These are phyloP conservation scores for Syzygium aromaticum DNA, from an alignment of 345 rosid genomes.

Conservation along the genomic window DNA sequence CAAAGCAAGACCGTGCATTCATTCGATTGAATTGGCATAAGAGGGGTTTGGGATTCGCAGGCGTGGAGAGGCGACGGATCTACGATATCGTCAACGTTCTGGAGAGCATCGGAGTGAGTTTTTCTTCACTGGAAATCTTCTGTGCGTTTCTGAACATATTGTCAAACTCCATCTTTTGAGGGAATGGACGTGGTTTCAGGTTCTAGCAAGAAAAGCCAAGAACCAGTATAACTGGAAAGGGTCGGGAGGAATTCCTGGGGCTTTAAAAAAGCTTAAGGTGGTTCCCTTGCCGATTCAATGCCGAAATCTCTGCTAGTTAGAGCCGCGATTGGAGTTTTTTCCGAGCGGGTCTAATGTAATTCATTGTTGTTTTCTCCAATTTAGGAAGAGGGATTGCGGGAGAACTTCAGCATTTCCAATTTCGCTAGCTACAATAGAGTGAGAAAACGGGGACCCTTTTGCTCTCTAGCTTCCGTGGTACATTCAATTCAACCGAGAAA, in stretches of 20 bases:
- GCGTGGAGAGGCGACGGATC: constrained; percentile 83
- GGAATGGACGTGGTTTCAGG: constrained; percentile 21
- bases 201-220: constrained; percentile 44
- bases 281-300: not conserved
- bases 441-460: constrained; percentile 5
- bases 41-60: constrained; percentile 17
- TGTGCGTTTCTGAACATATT: not conserved
- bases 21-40: not conserved
- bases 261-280: constrained; percentile 33
- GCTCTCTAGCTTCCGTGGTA: not conserved
- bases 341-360: not conserved
- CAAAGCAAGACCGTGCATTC: not conserved
- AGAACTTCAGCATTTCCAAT: constrained; percentile 29
- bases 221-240: constrained; percentile 29
- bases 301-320: not conserved
- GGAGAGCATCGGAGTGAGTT: constrained; percentile 83
- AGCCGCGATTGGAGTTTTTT: not conserved
- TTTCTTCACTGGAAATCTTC: not conserved
- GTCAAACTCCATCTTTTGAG: not conserved
- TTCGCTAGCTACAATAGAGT: constrained; percentile 42
- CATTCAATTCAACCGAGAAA: not conserved
- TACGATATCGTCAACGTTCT: constrained; percentile 83
- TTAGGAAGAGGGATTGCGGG: constrained; percentile 52
- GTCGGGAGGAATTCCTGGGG: constrained; percentile 21
- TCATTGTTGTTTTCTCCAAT: not conserved